Base-by-base conservation (phyloP, 495 filamentous ascomycete species). In the Opeltia flavorubescens region DNA sequence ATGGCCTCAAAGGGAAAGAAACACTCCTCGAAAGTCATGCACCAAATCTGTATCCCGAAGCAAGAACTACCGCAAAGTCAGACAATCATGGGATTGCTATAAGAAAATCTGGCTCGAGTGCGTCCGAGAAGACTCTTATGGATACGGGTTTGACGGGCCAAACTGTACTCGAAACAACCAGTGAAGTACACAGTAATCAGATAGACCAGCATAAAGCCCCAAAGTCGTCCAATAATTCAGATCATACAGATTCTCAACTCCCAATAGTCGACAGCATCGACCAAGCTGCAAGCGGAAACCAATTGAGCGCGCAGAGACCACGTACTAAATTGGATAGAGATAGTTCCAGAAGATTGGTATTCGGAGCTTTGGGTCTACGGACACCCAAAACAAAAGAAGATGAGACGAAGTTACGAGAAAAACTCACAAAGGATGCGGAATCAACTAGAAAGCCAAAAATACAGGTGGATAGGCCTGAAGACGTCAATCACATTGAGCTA, bases 321-420 rank as follows among this genome's bases (percentile, higher is more conserved):
- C 71, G 71, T 48, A 69, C 66, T 1, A 68, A 66, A 46, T 57
- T 86, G 17, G 81, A 89, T 55, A 51, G 86, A 3, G 74, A 66
- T 7, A 78, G 81, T 47, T 76, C 77, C 3, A 72, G 74, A 34
- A 68, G 84, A 49, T 58, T 89, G 50, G 55, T 91, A 0, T 87
- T 87, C 54, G 77, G 79, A 17, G 76, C 81, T 20, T 66, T 88
- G n/a, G 84, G 83, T 27, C 63, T 86, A 4, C 72, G 71, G 47
- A 72, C 70, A 8, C 84, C 84, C 2, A 77, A 74, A 46, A 77
- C 70, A 3, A 79, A 83, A 54, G 70, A 74, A 48, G 81, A 86
- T 13, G 79, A 81, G 55, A 71, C 77, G 11, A 68, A 67, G 27
- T 62, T 81, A 4, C 72, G 74, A n/a, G 69, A 65, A 43, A 75